Base-by-base conservation (phyloP, 768 basidiomycete species). In the Lentinula raphanica region DNA sequence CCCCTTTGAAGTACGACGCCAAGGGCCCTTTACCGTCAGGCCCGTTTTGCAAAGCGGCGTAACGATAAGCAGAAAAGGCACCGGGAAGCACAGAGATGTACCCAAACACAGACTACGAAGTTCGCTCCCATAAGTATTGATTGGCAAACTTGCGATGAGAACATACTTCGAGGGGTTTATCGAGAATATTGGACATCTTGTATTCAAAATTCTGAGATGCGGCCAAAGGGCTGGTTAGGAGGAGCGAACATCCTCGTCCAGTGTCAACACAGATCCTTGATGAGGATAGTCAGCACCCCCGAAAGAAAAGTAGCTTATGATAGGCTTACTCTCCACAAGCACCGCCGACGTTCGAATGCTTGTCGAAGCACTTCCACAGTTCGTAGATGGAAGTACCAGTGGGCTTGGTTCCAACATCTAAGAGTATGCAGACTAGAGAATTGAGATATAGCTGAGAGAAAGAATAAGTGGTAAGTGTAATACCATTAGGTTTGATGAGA, bases 201-300 rank as follows among this genome's bases (percentile, higher is more conserved):
- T 96, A 95, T 85, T 95, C 92, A 62, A 96, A 98, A 71, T 98
- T 97, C 77, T 97, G 95, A 0, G 94, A 95, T 3, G 95, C 95
- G 13, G 92, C 89, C 27, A 92, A 74, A 45, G 90, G 90, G 63
- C 87, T 91, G 9, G 74, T 83, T 36, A 92, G 78, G 19, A 92
- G 75, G 15, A 90, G 77, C 15, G 81, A 76, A 63, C 91, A 93
- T 13, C 79, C 88, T 63, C 79, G 81, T 27, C 91, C 90, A 17
- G 83, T 83, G 65, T 92, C 90, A 51, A 92, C 90, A 62, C 90
- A 91, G 54, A 92, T 92, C 65, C 88, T 90, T 56, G 7, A 1
- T 4, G 45, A 17, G 27, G 17, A 35, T 36, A 54, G 7, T 44
- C 5, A 56, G n/a, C 6, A 21, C 4, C 12, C 23, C 12, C 23